Percentiles rank a stretch among this genome's conserved stretches.
Evolutionary conservation across 192 early-diverging fungal species (phyloP).

Genomic region (Coemansia sp.): DNA sequence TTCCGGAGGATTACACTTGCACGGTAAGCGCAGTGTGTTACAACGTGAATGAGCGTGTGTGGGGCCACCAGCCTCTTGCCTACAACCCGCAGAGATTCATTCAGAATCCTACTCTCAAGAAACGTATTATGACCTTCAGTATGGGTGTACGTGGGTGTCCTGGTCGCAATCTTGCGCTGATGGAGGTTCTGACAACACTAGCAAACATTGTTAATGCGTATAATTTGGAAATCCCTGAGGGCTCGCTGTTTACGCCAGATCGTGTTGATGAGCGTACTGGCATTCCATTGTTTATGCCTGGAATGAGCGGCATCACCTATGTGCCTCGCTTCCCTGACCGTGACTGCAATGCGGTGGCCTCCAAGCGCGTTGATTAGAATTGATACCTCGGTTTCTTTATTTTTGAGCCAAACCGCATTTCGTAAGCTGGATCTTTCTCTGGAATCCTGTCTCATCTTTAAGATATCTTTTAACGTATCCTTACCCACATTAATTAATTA

Average conservation of each 20-base stretch:
- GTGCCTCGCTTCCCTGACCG: slow-evolving; percentile 40
- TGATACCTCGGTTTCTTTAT: too few relatives aligned
- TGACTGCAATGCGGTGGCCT: slow-evolving; percentile 37
- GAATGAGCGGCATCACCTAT: slow-evolving; percentile 14
- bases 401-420: too few relatives aligned
- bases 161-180: slow-evolving; percentile 37
- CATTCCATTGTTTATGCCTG: slow-evolving; percentile 32
- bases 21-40: slow-evolving; percentile 23
- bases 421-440: too few relatives aligned
- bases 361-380: slow-evolving; percentile 16
- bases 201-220: slow-evolving; percentile 38
- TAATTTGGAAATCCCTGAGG: slow-evolving; percentile 29
- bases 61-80: slow-evolving; percentile 16
- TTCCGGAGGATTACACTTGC: slow-evolving; percentile 38
- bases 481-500: too few relatives aligned
- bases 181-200: slow-evolving; percentile 39
- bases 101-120: slow-evolving; percentile 6
- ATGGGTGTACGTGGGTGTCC: slow-evolving; percentile 46
- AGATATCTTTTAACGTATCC: too few relatives aligned
- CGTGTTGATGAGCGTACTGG: neutral
- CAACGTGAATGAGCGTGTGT: slow-evolving; percentile 19
- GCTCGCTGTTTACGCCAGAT: slow-evolving; percentile 30
- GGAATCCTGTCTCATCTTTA: too few relatives aligned
- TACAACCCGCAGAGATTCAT: slow-evolving; percentile 37
- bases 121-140: slow-evolving; percentile 37